Conservation (phyloP, 2,329 filamentous ascomycete genomes). For the Hypoxylon sp. region DNA sequence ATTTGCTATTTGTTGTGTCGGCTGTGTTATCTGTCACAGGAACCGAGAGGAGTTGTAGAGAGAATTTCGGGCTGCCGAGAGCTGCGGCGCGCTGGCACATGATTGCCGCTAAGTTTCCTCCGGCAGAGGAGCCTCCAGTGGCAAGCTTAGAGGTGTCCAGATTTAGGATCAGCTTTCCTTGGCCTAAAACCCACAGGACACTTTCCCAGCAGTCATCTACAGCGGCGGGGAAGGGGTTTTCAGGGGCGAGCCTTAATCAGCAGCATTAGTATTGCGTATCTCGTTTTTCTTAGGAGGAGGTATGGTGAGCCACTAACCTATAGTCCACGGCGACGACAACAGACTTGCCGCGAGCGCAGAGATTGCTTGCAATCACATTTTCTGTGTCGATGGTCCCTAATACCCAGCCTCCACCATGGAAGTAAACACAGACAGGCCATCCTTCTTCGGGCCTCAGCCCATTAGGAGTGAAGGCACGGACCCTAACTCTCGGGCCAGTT, state of each 20-base stretch:
- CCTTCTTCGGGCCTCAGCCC: conserved; percentile 61
- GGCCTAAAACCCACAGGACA: conserved; percentile 62
- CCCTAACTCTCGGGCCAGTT: conserved; percentile 62
- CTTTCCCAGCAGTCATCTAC: conserved; percentile 71
- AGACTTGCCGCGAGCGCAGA: conserved; percentile 65
- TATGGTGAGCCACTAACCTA: conserved; percentile 56
- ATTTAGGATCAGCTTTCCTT: conserved; percentile 53
- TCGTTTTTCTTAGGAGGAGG: background rate
- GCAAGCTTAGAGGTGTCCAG: conserved; percentile 63
- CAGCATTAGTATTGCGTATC: conserved; percentile 7
- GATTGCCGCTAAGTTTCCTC: conserved; percentile 67
- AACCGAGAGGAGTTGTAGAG: conserved; percentile 68
- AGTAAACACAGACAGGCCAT: conserved; percentile 71
- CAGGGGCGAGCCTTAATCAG: conserved; percentile 65
- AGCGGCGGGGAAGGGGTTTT: conserved; percentile 69
- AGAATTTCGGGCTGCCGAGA: conserved; percentile 56
- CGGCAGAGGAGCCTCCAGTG: conserved; percentile 67
- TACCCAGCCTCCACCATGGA: conserved; percentile 73
- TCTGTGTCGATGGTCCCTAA: conserved; percentile 71
- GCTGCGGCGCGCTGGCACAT: conserved; percentile 66
- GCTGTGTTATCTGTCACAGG: conserved; percentile 73
- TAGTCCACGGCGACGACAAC: conserved; percentile 71
- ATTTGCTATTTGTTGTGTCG: conserved; percentile 58
- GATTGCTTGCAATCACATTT: conserved; percentile 69
- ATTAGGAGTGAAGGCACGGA: conserved; percentile 67